phyloP scores from a whole-genome alignment of 176 grass and related monocot genomes.

The Juncus inflexus region DNA sequence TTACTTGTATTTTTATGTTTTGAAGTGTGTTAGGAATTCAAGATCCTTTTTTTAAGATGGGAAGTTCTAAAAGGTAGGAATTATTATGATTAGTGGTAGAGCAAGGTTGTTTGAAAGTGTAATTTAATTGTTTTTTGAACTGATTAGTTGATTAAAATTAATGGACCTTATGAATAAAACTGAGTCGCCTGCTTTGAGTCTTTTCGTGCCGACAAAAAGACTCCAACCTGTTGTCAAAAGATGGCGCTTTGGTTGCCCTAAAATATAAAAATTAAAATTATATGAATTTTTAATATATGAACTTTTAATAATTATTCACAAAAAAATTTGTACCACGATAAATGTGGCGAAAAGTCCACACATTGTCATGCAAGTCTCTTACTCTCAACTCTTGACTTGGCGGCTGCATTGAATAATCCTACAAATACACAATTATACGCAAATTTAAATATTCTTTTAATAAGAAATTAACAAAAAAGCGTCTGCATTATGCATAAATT shows the following conservation, averaged over 20 bases:
- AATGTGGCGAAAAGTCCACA: slow-evolving; percentile 99
- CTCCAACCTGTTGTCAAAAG: slow-evolving; percentile 99
- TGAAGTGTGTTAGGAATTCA: background rate
- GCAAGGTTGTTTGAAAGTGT: too few relatives aligned
- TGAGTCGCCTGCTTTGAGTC: slow-evolving; percentile 86
- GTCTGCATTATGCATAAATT: too few relatives aligned
- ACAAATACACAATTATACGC: slow-evolving; percentile 3
- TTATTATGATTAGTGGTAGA: too few relatives aligned
- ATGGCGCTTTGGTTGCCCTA: slow-evolving; percentile 94
- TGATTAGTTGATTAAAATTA: too few relatives aligned
- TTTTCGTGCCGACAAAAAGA: slow-evolving; percentile 91
- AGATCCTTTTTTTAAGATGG: slow-evolving; percentile 5
- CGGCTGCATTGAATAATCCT: slow-evolving; percentile 97
- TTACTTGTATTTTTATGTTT: background rate
- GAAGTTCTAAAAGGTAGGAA: background rate
- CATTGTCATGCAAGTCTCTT: slow-evolving; percentile 85
- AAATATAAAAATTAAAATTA: slow-evolving; percentile 20
- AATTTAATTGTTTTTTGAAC: too few relatives aligned
- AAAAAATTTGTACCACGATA: slow-evolving; percentile 80
- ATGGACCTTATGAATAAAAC: slow-evolving; percentile 95
- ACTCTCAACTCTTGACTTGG: slow-evolving; percentile 94
- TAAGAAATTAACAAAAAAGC: background rate
- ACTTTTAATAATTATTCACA: background rate
- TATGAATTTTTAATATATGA: slow-evolving; percentile 3
- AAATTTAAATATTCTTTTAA: slow-evolving; percentile 18